Evolutionary conservation across 2,329 filamentous ascomycete species (phyloP).

Genomic region (Aspergillus fructus): DNA sequence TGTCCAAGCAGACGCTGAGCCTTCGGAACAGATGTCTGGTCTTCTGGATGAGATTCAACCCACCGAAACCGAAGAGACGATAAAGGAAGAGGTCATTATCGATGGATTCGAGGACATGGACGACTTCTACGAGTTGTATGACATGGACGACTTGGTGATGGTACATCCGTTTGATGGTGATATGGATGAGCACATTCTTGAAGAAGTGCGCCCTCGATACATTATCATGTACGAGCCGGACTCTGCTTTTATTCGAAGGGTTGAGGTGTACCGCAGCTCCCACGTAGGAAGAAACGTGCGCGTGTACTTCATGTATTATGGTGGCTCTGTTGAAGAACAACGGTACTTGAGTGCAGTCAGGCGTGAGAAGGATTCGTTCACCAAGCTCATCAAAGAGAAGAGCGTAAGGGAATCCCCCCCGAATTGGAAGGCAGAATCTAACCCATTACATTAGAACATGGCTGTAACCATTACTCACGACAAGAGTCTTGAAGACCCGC

Average conservation of each 20-base stretch:
- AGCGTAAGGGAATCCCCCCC: constrained; percentile 52
- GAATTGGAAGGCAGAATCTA: not conserved
- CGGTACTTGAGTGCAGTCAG: constrained; percentile 84
- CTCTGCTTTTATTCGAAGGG: constrained; percentile 85
- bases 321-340: constrained; percentile 92
- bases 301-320: constrained; percentile 97
- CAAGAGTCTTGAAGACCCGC: constrained; percentile 71
- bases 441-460: constrained; percentile 61
- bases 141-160: constrained; percentile 84
- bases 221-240: constrained; percentile 99
- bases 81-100: constrained; percentile 66
- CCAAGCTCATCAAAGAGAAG: constrained; percentile 89
- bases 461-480: constrained; percentile 80
- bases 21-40: constrained; percentile 75
- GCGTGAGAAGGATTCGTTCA: constrained; percentile 96
- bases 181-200: constrained; percentile 92
- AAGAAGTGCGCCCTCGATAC: constrained; percentile 89
- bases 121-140: constrained; percentile 85
- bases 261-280: constrained; percentile 94
- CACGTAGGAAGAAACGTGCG: constrained; percentile 85
- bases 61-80: constrained; percentile 71
- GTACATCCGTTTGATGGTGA: constrained; percentile 94
- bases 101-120: constrained; percentile 91
- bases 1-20: constrained; percentile 72
- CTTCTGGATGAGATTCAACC: constrained; percentile 80